These are phyloP conservation scores for Pichia paraexigua DNA, from an alignment of 805 yeast genomes.

Conservation along the genomic window DNA sequence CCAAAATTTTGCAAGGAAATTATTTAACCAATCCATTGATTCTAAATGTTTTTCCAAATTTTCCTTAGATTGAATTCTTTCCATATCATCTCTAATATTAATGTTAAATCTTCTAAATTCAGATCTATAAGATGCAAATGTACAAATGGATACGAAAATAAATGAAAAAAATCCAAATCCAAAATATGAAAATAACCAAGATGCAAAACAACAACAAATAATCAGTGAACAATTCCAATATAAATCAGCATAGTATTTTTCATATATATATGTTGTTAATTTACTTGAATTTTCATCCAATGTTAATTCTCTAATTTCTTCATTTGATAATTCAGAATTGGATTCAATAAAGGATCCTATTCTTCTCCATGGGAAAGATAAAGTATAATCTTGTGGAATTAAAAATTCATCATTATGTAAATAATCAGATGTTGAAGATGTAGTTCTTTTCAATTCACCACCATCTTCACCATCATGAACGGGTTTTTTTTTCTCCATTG, in stretches of 20 bases:
- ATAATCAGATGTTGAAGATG: not conserved
- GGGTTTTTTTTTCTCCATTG: not conserved
- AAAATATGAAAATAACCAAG: conserved; percentile 57
- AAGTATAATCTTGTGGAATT: conserved; percentile 5
- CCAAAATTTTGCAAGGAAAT: conserved; percentile 76
- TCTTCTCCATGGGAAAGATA: conserved; percentile 28
- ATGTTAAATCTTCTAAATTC: conserved; percentile 73
- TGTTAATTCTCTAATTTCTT: conserved; percentile 13
- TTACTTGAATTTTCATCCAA: conserved; percentile 21
- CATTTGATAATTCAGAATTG: conserved; percentile 15
- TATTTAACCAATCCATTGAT: conserved; percentile 76
- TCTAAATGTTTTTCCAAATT: conserved; percentile 56
- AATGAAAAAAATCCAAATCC: conserved; percentile 62
- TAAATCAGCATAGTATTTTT: conserved; percentile 64
- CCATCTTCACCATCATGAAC: not conserved
- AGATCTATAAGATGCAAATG: conserved; percentile 60
- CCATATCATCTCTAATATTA: conserved; percentile 68
- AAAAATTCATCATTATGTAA: conserved; percentile 6
- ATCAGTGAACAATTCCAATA: conserved; percentile 60
- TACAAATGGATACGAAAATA: conserved; percentile 47
- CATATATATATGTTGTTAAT: conserved; percentile 53
- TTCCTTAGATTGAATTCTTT: conserved; percentile 55
- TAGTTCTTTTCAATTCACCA: not conserved
- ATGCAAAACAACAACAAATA: conserved; percentile 62
- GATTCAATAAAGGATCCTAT: conserved; percentile 29